Conservation (phyloP, 1,139 yeast genomes). For the Pneumocystis canis region DNA sequence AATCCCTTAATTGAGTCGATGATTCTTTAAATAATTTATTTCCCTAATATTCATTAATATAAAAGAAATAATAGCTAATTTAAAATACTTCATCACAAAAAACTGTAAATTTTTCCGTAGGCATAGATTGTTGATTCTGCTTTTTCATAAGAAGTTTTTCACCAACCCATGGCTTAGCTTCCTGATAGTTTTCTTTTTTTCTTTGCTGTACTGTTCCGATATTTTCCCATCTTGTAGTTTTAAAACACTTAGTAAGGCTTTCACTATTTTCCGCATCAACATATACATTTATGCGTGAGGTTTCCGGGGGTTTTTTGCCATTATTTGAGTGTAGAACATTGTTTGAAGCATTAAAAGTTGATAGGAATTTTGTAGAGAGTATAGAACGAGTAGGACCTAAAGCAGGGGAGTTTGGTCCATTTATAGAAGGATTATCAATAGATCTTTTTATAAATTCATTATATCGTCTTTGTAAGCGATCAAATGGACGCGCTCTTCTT, state of each 20-base stretch:
- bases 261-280: slow-evolving; percentile 21
- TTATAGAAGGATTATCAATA: slow-evolving; percentile 18
- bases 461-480: slow-evolving; percentile 38
- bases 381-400: neutral
- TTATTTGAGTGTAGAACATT: neutral
- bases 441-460: slow-evolving; percentile 34
- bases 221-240: slow-evolving; percentile 32
- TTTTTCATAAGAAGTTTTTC: slow-evolving; percentile 26
- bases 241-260: slow-evolving; percentile 14
- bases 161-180: slow-evolving; percentile 55
- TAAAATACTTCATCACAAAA: slow-evolving; percentile 12
- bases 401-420: neutral
- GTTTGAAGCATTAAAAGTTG: neutral
- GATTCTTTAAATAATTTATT: neutral
- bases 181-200: slow-evolving; percentile 49
- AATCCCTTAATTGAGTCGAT: neutral
- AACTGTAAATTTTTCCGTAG: slow-evolving; percentile 3
- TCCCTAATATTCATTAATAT: neutral
- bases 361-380: slow-evolving; percentile 14
- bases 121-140: neutral
- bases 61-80: neutral
- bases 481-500: slow-evolving; percentile 47
- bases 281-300: slow-evolving; percentile 22
- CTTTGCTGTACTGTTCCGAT: slow-evolving; percentile 40
- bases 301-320: slow-evolving; percentile 1